Conservation (phyloP, 305 asterid species). For the Fraxinus angustifolia region DNA sequence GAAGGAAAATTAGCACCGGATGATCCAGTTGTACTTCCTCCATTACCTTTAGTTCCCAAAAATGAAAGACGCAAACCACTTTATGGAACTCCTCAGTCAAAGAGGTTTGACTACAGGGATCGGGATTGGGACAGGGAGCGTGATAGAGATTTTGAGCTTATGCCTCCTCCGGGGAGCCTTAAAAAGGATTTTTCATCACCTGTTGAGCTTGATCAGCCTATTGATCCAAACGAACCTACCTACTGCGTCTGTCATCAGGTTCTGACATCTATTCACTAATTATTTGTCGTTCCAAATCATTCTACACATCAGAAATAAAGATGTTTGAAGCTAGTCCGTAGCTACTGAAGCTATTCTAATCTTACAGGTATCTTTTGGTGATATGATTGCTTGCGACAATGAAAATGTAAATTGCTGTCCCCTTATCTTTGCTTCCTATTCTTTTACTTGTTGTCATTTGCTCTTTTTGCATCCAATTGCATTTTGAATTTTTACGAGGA, state of each 20-base stretch:
- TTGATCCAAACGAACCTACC: conserved; percentile 93
- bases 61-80: conserved; percentile 59
- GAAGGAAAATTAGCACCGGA: conserved; percentile 88
- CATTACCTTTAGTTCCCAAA: conserved; percentile 74
- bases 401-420: conserved; percentile 55
- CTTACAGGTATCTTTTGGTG: conserved; percentile 88
- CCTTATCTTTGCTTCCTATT: conserved; percentile 12
- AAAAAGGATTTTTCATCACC: conserved; percentile 74
- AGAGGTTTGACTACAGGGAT: conserved; percentile 67
- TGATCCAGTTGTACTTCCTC: conserved; percentile 85
- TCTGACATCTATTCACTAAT: conserved; percentile 20
- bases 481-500: background rate
- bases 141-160: conserved; percentile 87
- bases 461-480: conserved; percentile 1
- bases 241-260: conserved; percentile 98
- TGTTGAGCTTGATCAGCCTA: conserved; percentile 74
- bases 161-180: conserved; percentile 91
- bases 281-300: background rate
- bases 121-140: conserved; percentile 93
- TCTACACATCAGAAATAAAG: background rate
- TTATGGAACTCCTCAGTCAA: conserved; percentile 66
- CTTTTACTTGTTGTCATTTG: background rate
- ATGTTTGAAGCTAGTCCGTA: background rate
- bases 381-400: conserved; percentile 99
- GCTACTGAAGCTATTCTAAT: conserved; percentile 21